Conservation (phyloP, 371 early-diverging fungal species). For the Syncephalastrum racemosum region DNA sequence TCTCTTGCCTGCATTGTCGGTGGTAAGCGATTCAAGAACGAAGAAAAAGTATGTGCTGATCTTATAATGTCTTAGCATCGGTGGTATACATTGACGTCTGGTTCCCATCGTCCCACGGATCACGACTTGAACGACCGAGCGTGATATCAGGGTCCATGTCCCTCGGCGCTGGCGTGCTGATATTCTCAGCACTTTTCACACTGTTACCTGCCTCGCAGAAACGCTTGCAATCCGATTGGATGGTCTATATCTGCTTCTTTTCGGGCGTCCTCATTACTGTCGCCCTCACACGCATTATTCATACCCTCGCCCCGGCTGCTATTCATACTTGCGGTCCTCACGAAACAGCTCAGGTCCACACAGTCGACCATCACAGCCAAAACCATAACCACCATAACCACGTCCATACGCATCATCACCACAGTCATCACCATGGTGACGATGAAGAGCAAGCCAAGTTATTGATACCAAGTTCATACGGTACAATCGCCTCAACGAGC, state of each 20-base stretch:
- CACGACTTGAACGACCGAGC: conserved; percentile 12
- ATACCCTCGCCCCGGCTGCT: conserved; percentile 37
- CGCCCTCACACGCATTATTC: conserved; percentile 29
- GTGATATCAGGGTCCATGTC: conserved; percentile 23
- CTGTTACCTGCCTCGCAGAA: conserved; percentile 38
- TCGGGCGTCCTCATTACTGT: conserved; percentile 33
- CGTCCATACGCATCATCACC: not conserved
- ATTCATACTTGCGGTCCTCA: conserved; percentile 37
- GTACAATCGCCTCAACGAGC: too few relatives aligned
- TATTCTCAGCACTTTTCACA: conserved; percentile 37
- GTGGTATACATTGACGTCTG: conserved; percentile 16
- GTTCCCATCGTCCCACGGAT: conserved; percentile 7
- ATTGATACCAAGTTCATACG: too few relatives aligned
- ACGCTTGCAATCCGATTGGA: conserved; percentile 20
- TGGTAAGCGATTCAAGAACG: conserved; percentile 18
- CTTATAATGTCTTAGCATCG: conserved; percentile 9
- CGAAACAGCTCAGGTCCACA: not conserved
- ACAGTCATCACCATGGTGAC: conserved; percentile 12
- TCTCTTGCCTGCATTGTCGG: conserved; percentile 38
- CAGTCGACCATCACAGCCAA: conserved; percentile 6
- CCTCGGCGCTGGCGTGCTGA: conserved; percentile 41
- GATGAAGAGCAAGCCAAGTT: not conserved
- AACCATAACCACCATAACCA: conserved; percentile 2
- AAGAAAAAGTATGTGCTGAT: conserved; percentile 1
- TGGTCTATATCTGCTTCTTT: conserved; percentile 34